A percentile compares a stretch with the other conserved stretches of the same genome.
Evolutionary conservation across 2,329 filamentous ascomycete species (phyloP).

Genomic region (Alternaria rosae): DNA sequence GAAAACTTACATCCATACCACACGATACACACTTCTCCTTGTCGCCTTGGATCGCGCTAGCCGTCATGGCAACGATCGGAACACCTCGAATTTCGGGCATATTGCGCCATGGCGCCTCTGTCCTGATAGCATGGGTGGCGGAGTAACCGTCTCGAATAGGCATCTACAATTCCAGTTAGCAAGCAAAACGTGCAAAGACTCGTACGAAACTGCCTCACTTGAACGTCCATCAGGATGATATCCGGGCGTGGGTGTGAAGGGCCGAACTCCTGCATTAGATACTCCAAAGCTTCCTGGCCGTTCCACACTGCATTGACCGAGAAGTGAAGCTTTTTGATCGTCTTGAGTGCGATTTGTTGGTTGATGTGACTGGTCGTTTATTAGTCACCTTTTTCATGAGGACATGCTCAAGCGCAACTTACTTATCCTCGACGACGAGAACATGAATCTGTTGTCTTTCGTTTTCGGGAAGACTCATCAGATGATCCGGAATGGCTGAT

Average conservation of each 20-base stretch:
- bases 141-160: slow-evolving; percentile 77
- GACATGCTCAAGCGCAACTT: slow-evolving; percentile 44
- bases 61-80: slow-evolving; percentile 83
- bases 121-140: slow-evolving; percentile 75
- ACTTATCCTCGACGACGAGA: slow-evolving; percentile 85
- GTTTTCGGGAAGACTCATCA: slow-evolving; percentile 59
- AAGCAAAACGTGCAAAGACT: background rate
- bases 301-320: slow-evolving; percentile 77
- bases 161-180: slow-evolving; percentile 14
- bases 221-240: slow-evolving; percentile 80
- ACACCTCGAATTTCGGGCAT: slow-evolving; percentile 65
- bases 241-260: slow-evolving; percentile 66
- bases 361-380: slow-evolving; percentile 61
- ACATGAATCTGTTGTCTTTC: slow-evolving; percentile 72
- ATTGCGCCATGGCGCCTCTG: slow-evolving; percentile 69
- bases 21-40: slow-evolving; percentile 74
- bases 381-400: slow-evolving; percentile 7
- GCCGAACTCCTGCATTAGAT: slow-evolving; percentile 64
- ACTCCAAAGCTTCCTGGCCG: slow-evolving; percentile 79
- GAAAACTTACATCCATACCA: slow-evolving; percentile 69
- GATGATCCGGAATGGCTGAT: slow-evolving; percentile 35
- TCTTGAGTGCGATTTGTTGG: slow-evolving; percentile 78
- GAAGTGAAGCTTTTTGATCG: slow-evolving; percentile 77
- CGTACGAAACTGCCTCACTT: slow-evolving; percentile 62
- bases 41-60: slow-evolving; percentile 79